Base-by-base conservation (phyloP, 1,139 yeast species). In the Meyerozyma smithsonii region DNA sequence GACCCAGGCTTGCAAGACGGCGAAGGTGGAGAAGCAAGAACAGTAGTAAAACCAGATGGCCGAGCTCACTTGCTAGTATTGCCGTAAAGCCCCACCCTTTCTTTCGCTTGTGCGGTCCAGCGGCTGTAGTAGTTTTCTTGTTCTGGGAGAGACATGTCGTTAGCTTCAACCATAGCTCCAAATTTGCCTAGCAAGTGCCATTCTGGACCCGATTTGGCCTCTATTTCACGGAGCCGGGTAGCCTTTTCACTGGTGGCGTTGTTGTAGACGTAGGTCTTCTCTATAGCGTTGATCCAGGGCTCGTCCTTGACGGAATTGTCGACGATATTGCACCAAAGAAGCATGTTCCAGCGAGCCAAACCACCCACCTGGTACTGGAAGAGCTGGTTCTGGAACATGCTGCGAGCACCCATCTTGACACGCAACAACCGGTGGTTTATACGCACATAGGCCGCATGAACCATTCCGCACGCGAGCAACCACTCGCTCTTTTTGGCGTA, bases 401-500 rank as follows among this genome's bases (percentile, higher is more conserved):
- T 58, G 41, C 67, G 72, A 19, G 76, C 67, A 2, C 84, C 79
- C 8, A 80, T 64, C 39, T 69, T 72, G 8, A 61, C 54, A 8
- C 62, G 55, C 14, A 81, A 58, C 21, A 69, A 54, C 18, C 64
- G 64, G 43, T 74, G 72, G 52, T 80, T 79, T 28, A 82, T 68
- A 11, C 81, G 63, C 11, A 69, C 62, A 39, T 78, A 80, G 11
- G 82, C 80, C 5, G 82, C 74, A 33, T 81, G 68, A 1, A 82
- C 67, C 46, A 83, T 56, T 0, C 89, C 90, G 55, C 86, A 80
- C 1, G 83, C 77, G 21, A 83, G 56, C 12, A 80, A 77, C 87
- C 89, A 83, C 35, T 81, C 83, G 42, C 74, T 78, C 37, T 74
- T 74, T 46, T 67, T 70, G 14, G 54, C 50, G 39, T 81, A 72